Evolutionary conservation across 257 asterid species (phyloP), one percentile per base, ranked within the genome.

Genomic region (Solanum sejunctum): DNA sequence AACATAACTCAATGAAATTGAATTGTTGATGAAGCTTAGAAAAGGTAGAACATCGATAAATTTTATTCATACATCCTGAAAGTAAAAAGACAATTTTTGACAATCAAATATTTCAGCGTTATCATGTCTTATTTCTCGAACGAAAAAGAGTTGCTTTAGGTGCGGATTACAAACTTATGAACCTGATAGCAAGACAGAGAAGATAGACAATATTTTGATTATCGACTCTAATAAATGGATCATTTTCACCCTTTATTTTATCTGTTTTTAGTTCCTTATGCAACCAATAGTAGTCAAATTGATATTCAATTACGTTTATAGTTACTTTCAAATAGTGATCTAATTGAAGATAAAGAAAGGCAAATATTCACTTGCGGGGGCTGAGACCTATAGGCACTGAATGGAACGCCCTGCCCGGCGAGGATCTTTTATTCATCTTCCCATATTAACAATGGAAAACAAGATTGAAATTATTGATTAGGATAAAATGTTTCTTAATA

Each of bases 11-110:
- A 20, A n/a, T 58, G 28, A 58, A n/a, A 58, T 20, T 32, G 36
- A 32, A 32, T 32, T 32, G 36, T 32, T 0, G 36, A 32, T 58
- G n/a, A 5, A 56, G 12, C 18, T 10, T 18, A 1, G 9, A 1
- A 57, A 57, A 4, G 10, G 2, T 10, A 18, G 63, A 57, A 4
- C 1, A 4, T 58, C n/a, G 12, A n/a, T 13, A n/a, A 0, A 9
- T 2, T n/a, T 58, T 58, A 9, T 20, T 3, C 0, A 2, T 58
- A n/a, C 0, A 1, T 10, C 1, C 0, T 58, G n/a, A 58, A 58
- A 0, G 1, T 58, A n/a, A n/a, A 10, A 4, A 0, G 1, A n/a
- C 0, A 20, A 3, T n/a, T n/a, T 54, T 15, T n/a, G 0, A n/a
- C 4, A 7, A 58, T 20, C 0, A 4, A 20, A 10, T 60, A 21